A percentile compares a stretch with the other conserved stretches of the same genome.
Conservation (phyloP, 108 stramenopile species). For the Skeletonema menzelii region DNA sequence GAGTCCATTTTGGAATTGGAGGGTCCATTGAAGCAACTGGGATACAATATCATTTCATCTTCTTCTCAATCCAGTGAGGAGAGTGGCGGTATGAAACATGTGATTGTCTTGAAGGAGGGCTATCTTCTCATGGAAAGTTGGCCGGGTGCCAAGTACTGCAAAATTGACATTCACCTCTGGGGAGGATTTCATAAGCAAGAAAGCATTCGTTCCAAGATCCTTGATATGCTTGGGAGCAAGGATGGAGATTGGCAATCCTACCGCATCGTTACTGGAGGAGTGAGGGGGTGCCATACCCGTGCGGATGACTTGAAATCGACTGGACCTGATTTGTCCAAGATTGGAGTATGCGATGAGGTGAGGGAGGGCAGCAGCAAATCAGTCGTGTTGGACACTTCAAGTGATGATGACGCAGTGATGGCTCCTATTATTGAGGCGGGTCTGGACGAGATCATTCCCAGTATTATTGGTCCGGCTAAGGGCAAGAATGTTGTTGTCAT, state of each 20-base stretch:
- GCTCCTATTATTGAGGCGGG: slow-evolving; percentile 37
- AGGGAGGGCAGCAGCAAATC: slow-evolving; percentile 21
- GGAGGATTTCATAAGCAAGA: slow-evolving; percentile 36
- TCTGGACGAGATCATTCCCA: slow-evolving; percentile 18
- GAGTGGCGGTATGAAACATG: slow-evolving; percentile 23
- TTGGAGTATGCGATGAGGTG: slow-evolving; percentile 24
- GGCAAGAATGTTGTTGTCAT: slow-evolving; percentile 24
- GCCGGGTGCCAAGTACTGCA: slow-evolving; percentile 48
- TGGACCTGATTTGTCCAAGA: slow-evolving; percentile 59
- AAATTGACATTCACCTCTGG: slow-evolving; percentile 49
- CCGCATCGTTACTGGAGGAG: slow-evolving; percentile 81
- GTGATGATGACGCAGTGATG: slow-evolving; percentile 26
- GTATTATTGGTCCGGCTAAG: slow-evolving; percentile 8
- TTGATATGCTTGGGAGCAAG: slow-evolving; percentile 21
- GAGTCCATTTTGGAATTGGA: slow-evolving; percentile 10
- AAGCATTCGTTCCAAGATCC: slow-evolving; percentile 45
- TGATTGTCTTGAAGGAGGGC: slow-evolving; percentile 39
- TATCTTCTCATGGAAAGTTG: slow-evolving; percentile 56
- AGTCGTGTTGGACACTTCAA: slow-evolving; percentile 21
- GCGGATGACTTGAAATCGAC: slow-evolving; percentile 68
- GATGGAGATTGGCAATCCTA: slow-evolving; percentile 36
- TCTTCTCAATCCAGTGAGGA: slow-evolving; percentile 28
- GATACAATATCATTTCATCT: slow-evolving; percentile 23
- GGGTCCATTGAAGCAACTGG: slow-evolving; percentile 14
- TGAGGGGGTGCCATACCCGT: slow-evolving; percentile 76